These are phyloP conservation scores for Lolium multiflorum DNA, from an alignment of 176 grass and related monocot genomes.

Conservation along the genomic window DNA sequence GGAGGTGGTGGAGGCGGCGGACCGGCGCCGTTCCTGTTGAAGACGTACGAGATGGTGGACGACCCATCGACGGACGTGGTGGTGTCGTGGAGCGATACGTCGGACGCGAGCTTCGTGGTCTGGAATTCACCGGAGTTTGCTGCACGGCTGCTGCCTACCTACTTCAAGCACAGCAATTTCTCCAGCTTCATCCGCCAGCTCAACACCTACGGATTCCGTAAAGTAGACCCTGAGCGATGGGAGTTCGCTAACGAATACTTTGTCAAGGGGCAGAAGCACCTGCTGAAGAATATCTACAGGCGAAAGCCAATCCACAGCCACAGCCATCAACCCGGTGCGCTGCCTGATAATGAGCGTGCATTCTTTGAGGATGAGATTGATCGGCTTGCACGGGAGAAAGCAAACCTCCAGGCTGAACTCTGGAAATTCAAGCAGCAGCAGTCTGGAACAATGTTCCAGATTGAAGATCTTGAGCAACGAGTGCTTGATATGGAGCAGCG, in stretches of 20 bases:
- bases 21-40: constrained; percentile 83
- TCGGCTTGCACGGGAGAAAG: constrained; percentile 67
- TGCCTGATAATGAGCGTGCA: constrained; percentile 64
- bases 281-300: constrained; percentile 88
- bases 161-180: constrained; percentile 98
- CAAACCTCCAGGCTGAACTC: constrained; percentile 61
- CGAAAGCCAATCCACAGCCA: constrained; percentile 98
- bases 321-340: constrained; percentile 59
- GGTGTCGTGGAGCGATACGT: constrained; percentile 77
- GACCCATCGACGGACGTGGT: constrained; percentile 74
- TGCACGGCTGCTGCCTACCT: constrained; percentile 66
- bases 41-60: constrained; percentile 99
- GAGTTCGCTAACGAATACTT: constrained; percentile 93
- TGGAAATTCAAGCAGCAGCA: constrained; percentile 77
- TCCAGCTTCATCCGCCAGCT: constrained; percentile 99
- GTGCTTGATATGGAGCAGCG: constrained; percentile 81
- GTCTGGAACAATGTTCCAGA: constrained; percentile 66
- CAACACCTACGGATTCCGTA: constrained; percentile 97
- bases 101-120: constrained; percentile 81
- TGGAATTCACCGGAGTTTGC: constrained; percentile 86
- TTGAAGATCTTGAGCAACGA: constrained; percentile 75
- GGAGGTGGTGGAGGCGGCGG: constrained; percentile 54
- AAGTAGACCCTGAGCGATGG: constrained; percentile 94
- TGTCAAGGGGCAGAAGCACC: constrained; percentile 84
- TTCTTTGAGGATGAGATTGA: constrained; percentile 96